A percentile compares a stretch with the other conserved stretches of the same genome.
Evolutionary conservation across 2,329 filamentous ascomycete species (phyloP).

Genomic region (Alternaria panax): DNA sequence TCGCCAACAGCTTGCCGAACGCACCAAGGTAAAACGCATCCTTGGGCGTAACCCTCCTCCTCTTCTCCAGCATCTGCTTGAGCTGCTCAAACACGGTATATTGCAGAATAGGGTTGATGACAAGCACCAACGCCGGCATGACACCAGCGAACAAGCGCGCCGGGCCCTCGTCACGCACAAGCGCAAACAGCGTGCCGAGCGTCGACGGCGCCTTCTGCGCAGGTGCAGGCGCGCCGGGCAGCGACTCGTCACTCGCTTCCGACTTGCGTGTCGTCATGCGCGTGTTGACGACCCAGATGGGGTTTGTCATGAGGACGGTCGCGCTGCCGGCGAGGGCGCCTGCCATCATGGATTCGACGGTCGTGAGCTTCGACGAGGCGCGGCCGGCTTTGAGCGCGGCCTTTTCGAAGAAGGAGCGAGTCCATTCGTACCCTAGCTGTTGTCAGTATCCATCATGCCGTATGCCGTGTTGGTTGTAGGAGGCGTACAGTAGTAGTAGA

Average conservation of each 20-base stretch:
- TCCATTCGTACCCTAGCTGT: slow-evolving; percentile 87
- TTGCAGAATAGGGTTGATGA: slow-evolving; percentile 97
- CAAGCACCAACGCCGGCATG: slow-evolving; percentile 87
- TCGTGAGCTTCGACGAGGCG: slow-evolving; percentile 81
- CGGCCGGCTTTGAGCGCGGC: slow-evolving; percentile 77
- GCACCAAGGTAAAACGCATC: slow-evolving; percentile 92
- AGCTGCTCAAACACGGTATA: slow-evolving; percentile 99
- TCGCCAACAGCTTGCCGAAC: slow-evolving; percentile 92
- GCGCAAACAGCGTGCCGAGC: slow-evolving; percentile 77
- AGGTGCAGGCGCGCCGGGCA: slow-evolving; percentile 53
- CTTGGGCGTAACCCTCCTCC: slow-evolving; percentile 77
- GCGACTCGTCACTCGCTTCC: slow-evolving; percentile 52
- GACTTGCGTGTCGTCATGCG: slow-evolving; percentile 91
- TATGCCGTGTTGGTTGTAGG: slow-evolving; percentile 2
- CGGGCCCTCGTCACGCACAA: slow-evolving; percentile 85
- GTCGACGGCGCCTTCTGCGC: slow-evolving; percentile 73
- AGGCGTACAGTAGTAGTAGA: slow-evolving; percentile 90
- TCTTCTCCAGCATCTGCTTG: slow-evolving; percentile 87
- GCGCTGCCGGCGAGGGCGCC: slow-evolving; percentile 92
- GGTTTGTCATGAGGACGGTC: slow-evolving; percentile 95
- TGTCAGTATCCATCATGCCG: slow-evolving; percentile 1
- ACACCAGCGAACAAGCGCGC: slow-evolving; percentile 89
- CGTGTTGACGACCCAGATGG: slow-evolving; percentile 99
- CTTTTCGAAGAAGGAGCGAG: slow-evolving; percentile 81
- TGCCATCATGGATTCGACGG: slow-evolving; percentile 91